Base-by-base conservation (phyloP, 192 early-diverging fungal genomes). In the Kickxella alabastrina region DNA sequence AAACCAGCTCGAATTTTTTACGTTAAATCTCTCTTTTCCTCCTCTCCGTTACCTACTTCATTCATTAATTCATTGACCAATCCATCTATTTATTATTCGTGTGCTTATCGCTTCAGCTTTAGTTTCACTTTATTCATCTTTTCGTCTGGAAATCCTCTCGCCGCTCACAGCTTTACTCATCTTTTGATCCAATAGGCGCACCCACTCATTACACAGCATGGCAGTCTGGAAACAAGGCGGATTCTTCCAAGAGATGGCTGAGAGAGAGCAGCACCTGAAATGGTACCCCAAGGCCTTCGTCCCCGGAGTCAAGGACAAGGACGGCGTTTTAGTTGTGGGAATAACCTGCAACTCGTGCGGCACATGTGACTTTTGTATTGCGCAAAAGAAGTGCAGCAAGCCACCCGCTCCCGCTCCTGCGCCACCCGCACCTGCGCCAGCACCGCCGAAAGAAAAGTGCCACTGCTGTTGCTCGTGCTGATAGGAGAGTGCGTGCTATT, bases 201-300 rank as follows among this genome's bases (percentile, higher is more conserved):
- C n/a, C n/a, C n/a, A n/a, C n/a, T n/a, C n/a, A n/a, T n/a, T n/a
- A n/a, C n/a, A 18, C 22, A 50, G 10, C 13, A 75, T 75, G 71
- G 71, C 71, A 12, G 62, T 75, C 36, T 75, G 71, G 71, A 62
- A 55, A 35, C 71, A 75, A 43, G 71, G 71, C 55, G 71, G 71
- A n/a, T 75, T 75, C 40, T 75, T 75, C 64, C 64, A 75, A 37
- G 64, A 75, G 47, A 64, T 75, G 10, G 71, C 71, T n/a, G 71
- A 75, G 52, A 54, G 71, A 48, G 71, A 75, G 48, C 71, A 75
- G 59, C 71, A 75, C 31, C 56, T 75, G n/a, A 63, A 74, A 54
- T 74, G 70, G 70, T 74, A 47, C 24, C 70, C 70, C 42, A 74
- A 66, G 64, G 70, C 70, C 0, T 74, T 50, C n/a, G 64, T 74